Evolutionary conservation across 2,329 filamentous ascomycete genomes (phyloP).

Genomic region (Fusarium pilosicola): DNA sequence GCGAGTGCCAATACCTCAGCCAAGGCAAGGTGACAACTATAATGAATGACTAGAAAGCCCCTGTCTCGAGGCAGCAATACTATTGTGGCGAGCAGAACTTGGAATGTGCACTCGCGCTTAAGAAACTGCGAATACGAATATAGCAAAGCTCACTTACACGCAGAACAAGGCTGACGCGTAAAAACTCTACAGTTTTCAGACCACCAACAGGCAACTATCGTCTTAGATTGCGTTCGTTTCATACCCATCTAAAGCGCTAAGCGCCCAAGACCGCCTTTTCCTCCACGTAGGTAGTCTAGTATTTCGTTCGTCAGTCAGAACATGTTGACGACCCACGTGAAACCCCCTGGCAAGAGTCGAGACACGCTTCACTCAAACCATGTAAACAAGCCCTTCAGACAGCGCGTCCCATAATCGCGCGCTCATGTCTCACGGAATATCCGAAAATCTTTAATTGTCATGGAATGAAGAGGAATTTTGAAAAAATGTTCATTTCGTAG

Average conservation of each 20-base stretch:
- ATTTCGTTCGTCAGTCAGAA: neutral
- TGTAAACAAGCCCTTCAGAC: constrained; percentile 42
- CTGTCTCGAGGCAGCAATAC: neutral
- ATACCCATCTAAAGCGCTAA: neutral
- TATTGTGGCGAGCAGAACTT: neutral
- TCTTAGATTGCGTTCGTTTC: neutral
- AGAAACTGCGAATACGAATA: neutral
- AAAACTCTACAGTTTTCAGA: neutral
- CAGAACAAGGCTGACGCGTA: constrained; percentile 10
- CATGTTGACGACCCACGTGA: constrained; percentile 34
- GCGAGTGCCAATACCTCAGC: constrained; percentile 22
- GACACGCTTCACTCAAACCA: constrained; percentile 35
- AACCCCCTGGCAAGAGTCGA: constrained; percentile 34
- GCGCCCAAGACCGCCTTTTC: neutral
- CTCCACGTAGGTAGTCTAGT: neutral
- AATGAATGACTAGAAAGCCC: neutral
- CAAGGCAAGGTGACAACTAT: constrained; percentile 2
- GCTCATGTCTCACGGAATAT: neutral
- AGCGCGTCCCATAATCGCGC: constrained; percentile 26
- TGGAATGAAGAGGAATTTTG: neutral
- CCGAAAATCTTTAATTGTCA: neutral
- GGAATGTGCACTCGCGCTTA: neutral
- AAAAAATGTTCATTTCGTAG: constrained; percentile 16
- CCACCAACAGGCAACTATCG: neutral
- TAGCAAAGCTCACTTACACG: constrained; percentile 25